Evolutionary conservation across 495 filamentous ascomycete species (phyloP), one percentile per base, ranked within the genome.

Genomic region (Penicillium herquei): DNA sequence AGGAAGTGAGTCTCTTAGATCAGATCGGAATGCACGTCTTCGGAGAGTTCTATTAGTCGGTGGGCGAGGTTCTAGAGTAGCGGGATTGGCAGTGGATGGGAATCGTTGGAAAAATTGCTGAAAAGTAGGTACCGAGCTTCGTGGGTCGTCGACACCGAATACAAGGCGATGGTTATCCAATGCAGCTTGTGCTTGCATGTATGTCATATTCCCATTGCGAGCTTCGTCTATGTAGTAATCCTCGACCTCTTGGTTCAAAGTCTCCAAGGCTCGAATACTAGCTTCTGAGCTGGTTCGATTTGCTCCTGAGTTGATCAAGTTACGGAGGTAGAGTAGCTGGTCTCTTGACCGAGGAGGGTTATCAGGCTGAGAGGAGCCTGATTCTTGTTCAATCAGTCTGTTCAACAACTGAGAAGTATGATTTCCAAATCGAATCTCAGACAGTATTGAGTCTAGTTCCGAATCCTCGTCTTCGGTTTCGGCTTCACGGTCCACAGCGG

Each of bases 291-390:
- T 71, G 56, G 77, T 66, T 49, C 62, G 65, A 39, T 63, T 69
- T 14, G 68, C 70, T 39, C 70, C 73, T 17, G 73, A 70, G 44
- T 62, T 60, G 18, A 77, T 49, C 21, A 79, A 35, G n/a, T 75
- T 63, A 35, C 73, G 78, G 21, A 80, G 61, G 56, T 78, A 66
- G 10, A 69, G 66, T 9, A 78, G 54, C 21, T 63, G 64, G n/a
- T 56, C 51, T 52, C 59, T 34, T 16, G 59, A 53, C 8, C 60
- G 63, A 49, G 56, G 45, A 37, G 58, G 42, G 14, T 37, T 55
- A 10, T 62, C 52, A 39, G 44, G 55, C 49, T 44, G 40, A 41
- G 49, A 45, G 4, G 17, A 39, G n/a, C 34, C 32, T 33, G 13
- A 33, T 14, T 47, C 17, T 31, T 41, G 26, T n/a, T 52, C 30